Evolutionary conservation across 2,329 filamentous ascomycete genomes (phyloP).

Genomic region (Phoma herbarum): DNA sequence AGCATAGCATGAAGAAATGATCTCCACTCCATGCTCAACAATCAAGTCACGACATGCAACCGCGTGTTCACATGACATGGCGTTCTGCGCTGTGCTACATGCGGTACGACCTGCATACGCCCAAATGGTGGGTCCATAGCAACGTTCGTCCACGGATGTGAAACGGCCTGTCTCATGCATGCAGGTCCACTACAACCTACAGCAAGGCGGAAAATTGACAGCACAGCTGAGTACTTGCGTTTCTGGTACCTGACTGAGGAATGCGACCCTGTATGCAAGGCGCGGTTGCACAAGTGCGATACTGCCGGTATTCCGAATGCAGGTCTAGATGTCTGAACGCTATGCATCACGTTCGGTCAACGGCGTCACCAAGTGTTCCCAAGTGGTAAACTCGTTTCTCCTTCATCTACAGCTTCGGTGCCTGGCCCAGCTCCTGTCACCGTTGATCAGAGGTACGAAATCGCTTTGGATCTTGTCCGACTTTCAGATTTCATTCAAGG

Average conservation of each 20-base stretch:
- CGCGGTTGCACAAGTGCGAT: conserved; percentile 34
- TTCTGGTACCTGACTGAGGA: conserved; percentile 39
- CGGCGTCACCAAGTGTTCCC: conserved; percentile 8
- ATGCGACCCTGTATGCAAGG: conserved; percentile 45
- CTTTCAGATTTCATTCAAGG: not conserved
- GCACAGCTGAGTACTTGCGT: conserved; percentile 33
- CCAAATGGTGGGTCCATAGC: conserved; percentile 6
- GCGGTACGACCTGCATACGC: conserved; percentile 15
- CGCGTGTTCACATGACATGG: conserved; percentile 36
- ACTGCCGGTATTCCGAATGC: conserved; percentile 18
- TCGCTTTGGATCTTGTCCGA: not conserved
- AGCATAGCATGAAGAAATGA: not conserved
- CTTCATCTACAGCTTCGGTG: not conserved
- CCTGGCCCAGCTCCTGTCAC: not conserved
- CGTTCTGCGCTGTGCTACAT: conserved; percentile 23
- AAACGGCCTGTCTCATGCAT: conserved; percentile 36
- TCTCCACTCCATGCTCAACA: not conserved
- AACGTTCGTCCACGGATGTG: conserved; percentile 25
- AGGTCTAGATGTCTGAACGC: conserved; percentile 21
- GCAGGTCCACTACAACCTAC: conserved; percentile 23
- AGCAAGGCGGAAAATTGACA: conserved; percentile 31
- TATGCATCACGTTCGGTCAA: conserved; percentile 17
- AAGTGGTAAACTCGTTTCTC: conserved; percentile 11
- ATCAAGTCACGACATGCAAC: conserved; percentile 16
- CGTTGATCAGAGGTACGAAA: not conserved